Base-by-base conservation (phyloP, 805 yeast species). In the Saturnispora mendoncae region DNA sequence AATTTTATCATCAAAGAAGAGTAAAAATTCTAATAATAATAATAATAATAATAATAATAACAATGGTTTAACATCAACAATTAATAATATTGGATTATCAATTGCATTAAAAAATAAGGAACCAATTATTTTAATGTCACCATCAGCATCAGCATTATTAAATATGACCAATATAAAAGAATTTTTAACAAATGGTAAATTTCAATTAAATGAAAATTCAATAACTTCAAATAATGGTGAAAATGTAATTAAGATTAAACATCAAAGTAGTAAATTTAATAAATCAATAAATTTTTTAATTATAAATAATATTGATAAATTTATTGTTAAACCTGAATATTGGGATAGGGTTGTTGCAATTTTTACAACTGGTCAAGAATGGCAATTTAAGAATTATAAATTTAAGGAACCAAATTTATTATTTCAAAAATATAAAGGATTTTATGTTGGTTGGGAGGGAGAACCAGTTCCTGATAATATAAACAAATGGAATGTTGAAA, bases 301-400 rank as follows among this genome's bases (percentile, higher is more conserved):
- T 42, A 97, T 88, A 25, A 94, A 85, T 57, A 83, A 84, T 43
- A 86, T 87, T 4, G 94, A 87, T 41, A 74, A 79, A 62, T 83
- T 83, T 63, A 82, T 84, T 65, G 80, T 84, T 19, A 90, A 88
- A 58, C 94, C 95, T 3, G 97, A 92, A 59, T 86, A 92, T 63
- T 92, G 99, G 99, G 94, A 86, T 56, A 74, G 98, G 45, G 97
- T 92, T 1, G 84, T 90, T 37, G 97, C 95, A 0, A 84, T 92
- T 29, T 81, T 92, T 65, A 90, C 96, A 14, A 90, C 97, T 9
- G 99, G 99, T 10, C 98, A 92, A 65, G 70, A 80, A 41, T 92
- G 99, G 99, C 99, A 92, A 64, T 85, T 92, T 64, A 76, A 84
- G 55, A 76, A 78, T 53, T 92, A 90, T 62, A 83, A 81, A 57